Evolutionary conservation across 176 grass and related monocot species (phyloP), one percentile per base, ranked within the genome.

Genomic region (Carex scoparia): DNA sequence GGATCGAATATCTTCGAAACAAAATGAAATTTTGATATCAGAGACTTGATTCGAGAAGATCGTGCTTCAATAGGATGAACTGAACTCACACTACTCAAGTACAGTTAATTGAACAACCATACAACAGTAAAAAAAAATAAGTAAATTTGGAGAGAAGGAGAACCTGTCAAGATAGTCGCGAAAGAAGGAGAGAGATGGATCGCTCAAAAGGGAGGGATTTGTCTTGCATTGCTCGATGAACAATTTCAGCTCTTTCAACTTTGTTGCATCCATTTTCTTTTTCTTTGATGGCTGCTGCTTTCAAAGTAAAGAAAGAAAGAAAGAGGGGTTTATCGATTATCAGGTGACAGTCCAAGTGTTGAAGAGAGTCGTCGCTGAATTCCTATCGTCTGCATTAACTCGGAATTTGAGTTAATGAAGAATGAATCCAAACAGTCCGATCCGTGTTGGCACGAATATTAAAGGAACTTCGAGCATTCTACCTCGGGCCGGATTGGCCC

Each of bases 121-220:
- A 14, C 30, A 67, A 33, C 7, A 67, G 23, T 66, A 9, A 7
- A 63, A 80, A 80, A 33, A 10, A 69, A n/a, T 15, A 66, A 66
- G 23, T 66, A 67, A 72, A 2, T 23, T 10, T 10, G 40, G 35
- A 49, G 15, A 72, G 7, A 23, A 23, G 23, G 23, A 51, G 8
- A 76, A 90, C 89, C 89, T 90, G 15, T 78, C 9, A 83, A 98
- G 89, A 84, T 92, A 95, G 68, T 98, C 93, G 44, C 95, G 86
- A 89, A 98, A 98, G 93, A 98, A 98, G 89, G 91, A 31, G 80
- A 98, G 84, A 84, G 67, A 88, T 64, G 95, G 95, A 51, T 95
- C 91, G 86, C 69, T 63, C 30, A 98, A 91, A 40, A 95, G 12
- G n/a, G 93, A 65, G 12, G 95, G 93, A 9, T 98, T 85, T 33